Conservation (phyloP, 2,329 filamentous ascomycete species). For the Diaporthe vaccinii region DNA sequence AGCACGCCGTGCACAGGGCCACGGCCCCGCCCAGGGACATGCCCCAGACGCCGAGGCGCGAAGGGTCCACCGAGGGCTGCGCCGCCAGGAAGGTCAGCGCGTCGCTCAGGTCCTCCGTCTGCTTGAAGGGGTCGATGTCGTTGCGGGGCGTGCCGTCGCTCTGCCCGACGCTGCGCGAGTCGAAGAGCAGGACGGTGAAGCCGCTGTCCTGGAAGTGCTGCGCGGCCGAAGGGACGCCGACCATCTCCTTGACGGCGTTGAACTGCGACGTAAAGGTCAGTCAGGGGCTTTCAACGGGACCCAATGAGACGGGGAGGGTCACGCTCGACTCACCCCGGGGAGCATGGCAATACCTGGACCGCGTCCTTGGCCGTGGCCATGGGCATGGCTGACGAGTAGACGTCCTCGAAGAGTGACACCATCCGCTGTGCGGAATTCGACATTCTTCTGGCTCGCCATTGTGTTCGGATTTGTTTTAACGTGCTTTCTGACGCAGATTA, state of each 20-base stretch:
- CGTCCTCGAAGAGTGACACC: too few species aligned
- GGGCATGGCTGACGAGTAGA: too few species aligned
- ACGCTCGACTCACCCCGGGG: too few species aligned
- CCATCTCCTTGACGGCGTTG: slow-evolving; percentile 4
- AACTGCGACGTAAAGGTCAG: not conserved
- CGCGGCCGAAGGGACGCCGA: not conserved
- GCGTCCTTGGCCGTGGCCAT: too few species aligned
- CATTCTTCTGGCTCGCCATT: too few species aligned
- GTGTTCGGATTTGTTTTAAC: too few species aligned
- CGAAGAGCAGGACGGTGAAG: slow-evolving; percentile 50
- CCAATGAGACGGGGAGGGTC: too few species aligned
- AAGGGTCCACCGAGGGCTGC: slow-evolving; percentile 48
- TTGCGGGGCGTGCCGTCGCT: slow-evolving; percentile 52
- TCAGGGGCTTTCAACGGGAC: too few species aligned
- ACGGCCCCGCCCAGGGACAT: slow-evolving; percentile 49
- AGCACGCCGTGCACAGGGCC: slow-evolving; percentile 47
- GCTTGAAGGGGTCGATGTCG: slow-evolving; percentile 48
- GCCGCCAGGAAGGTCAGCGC: slow-evolving; percentile 51
- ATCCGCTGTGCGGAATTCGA: too few species aligned
- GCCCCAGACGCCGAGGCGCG: slow-evolving; percentile 53
- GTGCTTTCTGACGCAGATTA: too few species aligned
- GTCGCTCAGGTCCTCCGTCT: slow-evolving; percentile 47
- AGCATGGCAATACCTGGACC: too few species aligned
- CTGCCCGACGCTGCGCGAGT: slow-evolving; percentile 49
- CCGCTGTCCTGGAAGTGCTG: slow-evolving; percentile 43